Base-by-base conservation (phyloP, 352 stramenopile genomes). In the Thraustochytrium sp. region DNA sequence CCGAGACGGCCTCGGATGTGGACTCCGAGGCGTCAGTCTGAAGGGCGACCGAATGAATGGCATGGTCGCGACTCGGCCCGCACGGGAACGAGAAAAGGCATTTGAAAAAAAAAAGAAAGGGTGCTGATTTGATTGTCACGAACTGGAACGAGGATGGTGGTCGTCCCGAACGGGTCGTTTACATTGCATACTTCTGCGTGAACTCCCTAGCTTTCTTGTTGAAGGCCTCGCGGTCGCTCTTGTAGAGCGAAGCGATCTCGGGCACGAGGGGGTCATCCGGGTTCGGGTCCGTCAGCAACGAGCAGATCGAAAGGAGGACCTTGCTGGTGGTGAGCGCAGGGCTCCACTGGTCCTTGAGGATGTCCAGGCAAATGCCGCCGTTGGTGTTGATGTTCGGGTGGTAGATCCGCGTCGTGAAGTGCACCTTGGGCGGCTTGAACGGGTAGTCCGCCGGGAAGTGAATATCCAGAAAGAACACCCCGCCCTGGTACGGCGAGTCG, bases 371-470 rank as follows among this genome's bases (percentile, higher is more conserved):
- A 85, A 99, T 99, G 68, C 96, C 96, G 85, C 97, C 97, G 90
- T 98, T 99, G 59, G 94, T 84, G 88, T 99, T 99, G 88, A 99
- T 99, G 94, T 99, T 99, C 90, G 95, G 98, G 89, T 99, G 97
- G 88, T 99, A 99, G 84, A 99, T 99, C 88, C 95, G 95, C 85
- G 97, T 99, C 76, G 94, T 98, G 89, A 99, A 99, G 89, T 98
- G 73, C 75, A 89, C 73, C 89, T 94, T 94, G 76, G 96, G 96
- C 38, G 96, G 95, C 92, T 99, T 99, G 90, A 99, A 99, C 55
- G 97, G 97, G 91, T 99, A 99, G 88, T 99, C 96, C 62, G 92
- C 91, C 44, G 94, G 93, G 87, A 97, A 98, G 88, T 96, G 92
- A 80, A 99, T 98, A 87, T 96, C 95, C 64, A 99, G 86, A 87